Evolutionary conservation across 2,329 filamentous ascomycete genomes (phyloP), one percentile per base, ranked within the genome.

Genomic region (Dactylonectria macrodidyma): DNA sequence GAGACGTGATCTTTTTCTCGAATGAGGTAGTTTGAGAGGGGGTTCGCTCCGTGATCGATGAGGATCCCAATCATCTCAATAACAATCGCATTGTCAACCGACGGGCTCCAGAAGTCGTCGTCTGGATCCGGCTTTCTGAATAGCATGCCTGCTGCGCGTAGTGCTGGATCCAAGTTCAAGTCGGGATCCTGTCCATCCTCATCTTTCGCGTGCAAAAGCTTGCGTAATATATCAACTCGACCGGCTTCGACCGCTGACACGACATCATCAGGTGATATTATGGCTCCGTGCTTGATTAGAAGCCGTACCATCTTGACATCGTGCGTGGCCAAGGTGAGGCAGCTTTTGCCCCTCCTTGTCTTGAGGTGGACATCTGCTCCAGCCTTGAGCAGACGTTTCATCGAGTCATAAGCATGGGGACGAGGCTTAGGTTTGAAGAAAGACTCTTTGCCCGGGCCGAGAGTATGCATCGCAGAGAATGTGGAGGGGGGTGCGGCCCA

Each of bases 31-130:
- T 50, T 34, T 2, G 41, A 59, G 41, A 59, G 41, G 5, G 57
- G 57, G 41, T 59, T 59, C 26, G 57, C 57, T 26, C 57, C 57
- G 26, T 59, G 57, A 46, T 50, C 30, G 22, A 59, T 59, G 44
- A 59, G 57, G 8, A 59, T 59, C 16, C 26, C n/a, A 34, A 59
- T 59, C 41, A 59, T 59, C 57, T 54, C 26, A 62, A 62, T 54
- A 22, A 34, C 12, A 54, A 50, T 34, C 22, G 7, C 19, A 34
- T 59, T 59, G 41, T 59, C 57, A 10, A 59, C 57, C 22, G 57
- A 46, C 41, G 57, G 41, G 1, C 57, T 59, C 57, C 57, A 59
- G 22, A 16, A 2, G 16, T 16, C 41, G 16, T 59, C 57, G 3
- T 50, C 41, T 50, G 57, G 57, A 34, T 59, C 8, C 14, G 41